Evolutionary conservation across 352 stramenopile species (phyloP), one percentile per base, ranked within the genome.

Genomic region (Phytophthora megakarya): DNA sequence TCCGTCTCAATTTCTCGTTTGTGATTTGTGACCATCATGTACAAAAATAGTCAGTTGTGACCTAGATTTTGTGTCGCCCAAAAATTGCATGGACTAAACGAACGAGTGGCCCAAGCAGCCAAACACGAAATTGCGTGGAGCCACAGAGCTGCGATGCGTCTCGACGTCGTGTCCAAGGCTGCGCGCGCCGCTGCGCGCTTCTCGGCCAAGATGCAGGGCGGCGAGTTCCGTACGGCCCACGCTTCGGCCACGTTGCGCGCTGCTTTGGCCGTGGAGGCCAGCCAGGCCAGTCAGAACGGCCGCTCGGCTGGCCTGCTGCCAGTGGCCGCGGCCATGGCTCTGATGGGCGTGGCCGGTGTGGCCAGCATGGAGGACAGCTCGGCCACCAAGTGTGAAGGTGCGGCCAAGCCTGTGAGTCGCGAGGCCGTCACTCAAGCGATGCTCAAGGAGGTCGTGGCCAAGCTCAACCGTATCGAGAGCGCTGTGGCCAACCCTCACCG

Each of bases 401-500:
- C 65, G 23, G 52, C 57, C 8, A 72, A 70, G 37, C 76, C 78
- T 15, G 74, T 84, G 38, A 75, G 73, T 35, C 76, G 70, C 26
- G 78, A 90, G 45, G 75, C 65, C 30, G 65, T 75, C 32, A 88
- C 81, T 39, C 78, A 89, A 48, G 68, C 80, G 37, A 89, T 90
- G 79, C 80, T 93, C 30, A 89, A 89, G 56, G 84, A 95, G 55
- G 84, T 93, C 19, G 78, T 95, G 43, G 70, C 86, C 56, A 95
- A 93, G 76, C 83, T 95, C 33, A 95, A 92, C 75, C 84, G 84
- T 60, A 93, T 95, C 48, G 86, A 95, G 72, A 92, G 81, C 55
- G 86, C 86, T 3, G 83, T 95, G 49, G 84, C 86, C 45, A 95
- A 95, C 76, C 84, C 86, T 28, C 84, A 88, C 51, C 86, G 84